Evolutionary conservation across 345 rosid species (phyloP), one percentile per base, ranked within the genome.

Genomic region (Clarkia xantiana): DNA sequence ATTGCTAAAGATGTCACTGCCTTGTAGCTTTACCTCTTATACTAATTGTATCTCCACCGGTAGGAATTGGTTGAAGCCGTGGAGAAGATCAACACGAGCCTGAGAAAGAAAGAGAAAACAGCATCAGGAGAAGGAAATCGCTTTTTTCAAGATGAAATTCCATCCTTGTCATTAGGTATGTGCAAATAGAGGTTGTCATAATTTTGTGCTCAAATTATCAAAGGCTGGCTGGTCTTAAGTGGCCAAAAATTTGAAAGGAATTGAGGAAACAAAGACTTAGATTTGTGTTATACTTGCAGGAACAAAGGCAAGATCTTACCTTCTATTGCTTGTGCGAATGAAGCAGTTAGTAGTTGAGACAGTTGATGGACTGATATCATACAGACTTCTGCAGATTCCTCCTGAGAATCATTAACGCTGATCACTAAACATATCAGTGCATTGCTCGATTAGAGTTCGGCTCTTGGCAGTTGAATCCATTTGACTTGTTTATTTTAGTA

Each of bases 61-160:
- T 75, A 89, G 97, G 94, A 85, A 66, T 62, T 89, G 67, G 62
- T 75, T 20, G 57, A 60, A 49, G 94, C 95, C 40, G 79, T 76
- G 48, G 75, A 77, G 66, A 85, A 80, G 71, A 75, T 82, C 50
- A 85, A 80, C 68, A 57, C 63, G 11, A 61, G 62, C 63, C 73
- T 85, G 56, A 60, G 68, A 53, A 52, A 58, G 65, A 82, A 75
- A 71, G 71, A 60, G 42, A 59, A 64, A 42, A 46, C 57, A 34
- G 60, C 64, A 36, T 23, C 29, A 2, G 36, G 36, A 29, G 82
- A 73, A 55, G 54, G 22, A 12, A 60, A 42, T 55, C 68, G 71
- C 62, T 69, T 85, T 67, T 67, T 56, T 5, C 82, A 75, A 53
- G 83, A 84, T 15, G 97, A 85, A 64, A 78, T 89, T 42, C 64